Evolutionary conservation across 2,329 filamentous ascomycete genomes (phyloP), one percentile per base, ranked within the genome.

Genomic region (Dothideomycetes sp.): DNA sequence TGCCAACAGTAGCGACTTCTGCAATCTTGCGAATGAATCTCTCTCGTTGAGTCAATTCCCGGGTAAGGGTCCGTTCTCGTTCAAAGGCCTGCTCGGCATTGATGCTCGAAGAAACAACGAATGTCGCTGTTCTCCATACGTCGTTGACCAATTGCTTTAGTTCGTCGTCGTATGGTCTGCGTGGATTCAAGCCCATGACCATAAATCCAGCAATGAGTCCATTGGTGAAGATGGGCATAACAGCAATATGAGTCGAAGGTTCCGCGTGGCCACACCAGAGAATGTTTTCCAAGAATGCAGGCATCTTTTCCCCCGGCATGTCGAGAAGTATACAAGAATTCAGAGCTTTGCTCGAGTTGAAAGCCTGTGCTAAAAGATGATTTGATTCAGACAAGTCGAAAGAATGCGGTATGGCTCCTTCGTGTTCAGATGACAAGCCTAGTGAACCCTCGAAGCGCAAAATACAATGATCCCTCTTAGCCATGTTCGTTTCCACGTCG

Each of bases 131-230:
- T 10, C n/a, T 9, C 17, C 27, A 20, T 27, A 40, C 6, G 9
- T 40, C 36, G 4, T 32, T 17, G 5, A 40, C 36, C 5, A 40
- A 5, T 9, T 40, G 28, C 16, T 32, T 31, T 7, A 31, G 28
- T 13, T 32, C 36, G 5, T 40, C 36, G 12, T 40, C 28, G 10
- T 33, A 40, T n/a, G 36, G 36, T 25, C 27, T 40, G 4, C 36
- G 28, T 11, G 36, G 36, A 15, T 33, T 40, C 2, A 40, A n/a
- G 2, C 27, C 36, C 28, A 40, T 25, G 8, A 32, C 28, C 4
- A 33, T 18, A 16, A 40, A 32, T 13, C 36, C 36, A 17, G 27
- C 11, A 10, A 40, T 33, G 4, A 40, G 28, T 10, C 28, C 36
- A 8, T n/a, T 40, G 2, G 16, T 18, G 11, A 40, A 11, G 4